Conservation (phyloP, 2,329 filamentous ascomycete species). For the Calonectria hawksworthii region DNA sequence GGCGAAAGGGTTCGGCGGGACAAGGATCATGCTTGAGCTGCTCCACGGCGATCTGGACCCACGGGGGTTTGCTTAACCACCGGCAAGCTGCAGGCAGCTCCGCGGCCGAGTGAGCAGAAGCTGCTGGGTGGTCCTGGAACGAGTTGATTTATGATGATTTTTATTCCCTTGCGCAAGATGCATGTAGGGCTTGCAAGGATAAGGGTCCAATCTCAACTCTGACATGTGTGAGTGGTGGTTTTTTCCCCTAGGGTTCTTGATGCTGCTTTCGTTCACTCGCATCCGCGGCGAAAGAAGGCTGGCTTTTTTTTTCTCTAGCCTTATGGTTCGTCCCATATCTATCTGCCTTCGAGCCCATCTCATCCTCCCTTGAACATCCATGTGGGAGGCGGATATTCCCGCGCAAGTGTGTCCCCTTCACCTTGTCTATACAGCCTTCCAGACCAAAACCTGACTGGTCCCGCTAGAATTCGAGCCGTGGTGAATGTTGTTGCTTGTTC, state of each 20-base stretch:
- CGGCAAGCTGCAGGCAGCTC: neutral
- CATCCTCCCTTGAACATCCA: neutral
- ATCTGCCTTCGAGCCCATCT: neutral
- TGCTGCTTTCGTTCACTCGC: neutral
- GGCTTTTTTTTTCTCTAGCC: too few species aligned
- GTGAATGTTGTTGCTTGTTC: neutral
- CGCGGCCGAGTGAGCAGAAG: neutral
- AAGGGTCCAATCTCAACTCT: neutral
- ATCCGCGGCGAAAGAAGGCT: neutral
- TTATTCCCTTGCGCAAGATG: neutral
- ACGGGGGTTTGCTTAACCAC: neutral
- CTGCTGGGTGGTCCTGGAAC: neutral
- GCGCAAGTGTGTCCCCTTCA: neutral
- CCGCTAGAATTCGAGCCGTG: neutral
- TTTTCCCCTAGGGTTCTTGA: neutral
- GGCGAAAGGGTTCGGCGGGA: constrained; percentile 18
- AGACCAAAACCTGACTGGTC: neutral
- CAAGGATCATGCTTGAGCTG: constrained; percentile 16
- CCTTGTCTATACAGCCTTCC: neutral
- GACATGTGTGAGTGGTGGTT: neutral
- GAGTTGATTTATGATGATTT: neutral
- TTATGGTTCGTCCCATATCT: neutral
- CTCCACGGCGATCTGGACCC: neutral
- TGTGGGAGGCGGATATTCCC: constrained; percentile 11
- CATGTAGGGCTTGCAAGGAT: neutral